These are phyloP conservation scores for Alternaria arbusti DNA, from an alignment of 2,329 filamentous ascomycete genomes.

Conservation along the genomic window DNA sequence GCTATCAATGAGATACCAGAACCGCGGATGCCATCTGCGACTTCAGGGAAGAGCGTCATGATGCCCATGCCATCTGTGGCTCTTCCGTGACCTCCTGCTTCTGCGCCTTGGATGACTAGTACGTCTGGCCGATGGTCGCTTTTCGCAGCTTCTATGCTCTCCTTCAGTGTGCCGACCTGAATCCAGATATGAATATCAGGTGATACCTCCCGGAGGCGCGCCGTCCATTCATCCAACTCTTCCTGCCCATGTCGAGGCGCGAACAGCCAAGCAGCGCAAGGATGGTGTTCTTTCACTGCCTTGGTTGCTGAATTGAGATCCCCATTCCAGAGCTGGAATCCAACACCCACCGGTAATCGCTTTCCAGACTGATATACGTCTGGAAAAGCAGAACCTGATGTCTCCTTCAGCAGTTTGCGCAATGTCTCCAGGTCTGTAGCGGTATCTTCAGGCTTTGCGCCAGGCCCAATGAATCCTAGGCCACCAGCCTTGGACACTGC, in stretches of 20 bases:
- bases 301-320: conserved; percentile 56
- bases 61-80: conserved; percentile 53
- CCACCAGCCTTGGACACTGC: conserved; percentile 61
- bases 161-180: conserved; percentile 65
- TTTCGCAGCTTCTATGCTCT: conserved; percentile 57
- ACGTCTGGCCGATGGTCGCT: conserved; percentile 59
- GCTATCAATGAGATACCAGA: conserved; percentile 52
- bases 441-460: conserved; percentile 46
- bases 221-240: conserved; percentile 41
- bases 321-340: conserved; percentile 62
- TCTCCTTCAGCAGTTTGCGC: not conserved
- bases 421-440: conserved; percentile 9
- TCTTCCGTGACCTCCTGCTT: conserved; percentile 68
- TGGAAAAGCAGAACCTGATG: not conserved
- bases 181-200: conserved; percentile 59
- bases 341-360: conserved; percentile 61
- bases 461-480: conserved; percentile 51
- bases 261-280: conserved; percentile 70
- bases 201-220: conserved; percentile 37
- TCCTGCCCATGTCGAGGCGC: conserved; percentile 56
- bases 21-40: conserved; percentile 49
- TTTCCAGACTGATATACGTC: conserved; percentile 5
- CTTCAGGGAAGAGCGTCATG: conserved; percentile 63
- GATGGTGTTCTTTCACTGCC: conserved; percentile 60
- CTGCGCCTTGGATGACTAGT: conserved; percentile 65